Percentiles rank a stretch among this genome's conserved stretches.
Evolutionary conservation across 352 stramenopile genomes (phyloP).

Genomic region (Globisporangium cystogenes): DNA sequence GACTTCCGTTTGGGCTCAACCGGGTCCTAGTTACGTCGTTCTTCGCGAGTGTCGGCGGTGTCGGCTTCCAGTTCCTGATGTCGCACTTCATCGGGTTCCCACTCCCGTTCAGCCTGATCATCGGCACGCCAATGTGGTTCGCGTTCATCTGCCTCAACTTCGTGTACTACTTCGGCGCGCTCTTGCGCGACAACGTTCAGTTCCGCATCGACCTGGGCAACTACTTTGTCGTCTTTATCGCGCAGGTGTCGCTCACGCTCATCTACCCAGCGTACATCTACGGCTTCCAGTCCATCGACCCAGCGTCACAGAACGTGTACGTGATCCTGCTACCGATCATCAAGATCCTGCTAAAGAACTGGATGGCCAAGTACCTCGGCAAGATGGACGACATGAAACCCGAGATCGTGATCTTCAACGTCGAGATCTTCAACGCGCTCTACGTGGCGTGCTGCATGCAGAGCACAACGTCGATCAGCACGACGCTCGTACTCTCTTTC

Average conservation of each 20-base stretch:
- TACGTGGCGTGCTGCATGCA: conserved; percentile 22
- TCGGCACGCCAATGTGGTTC: conserved; percentile 19
- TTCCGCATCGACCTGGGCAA: conserved; percentile 14
- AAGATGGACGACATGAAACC: conserved; percentile 18
- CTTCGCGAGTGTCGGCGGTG: conserved; percentile 18
- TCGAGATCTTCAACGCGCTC: conserved; percentile 24
- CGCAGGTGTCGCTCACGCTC: conserved; percentile 30
- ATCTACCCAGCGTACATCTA: conserved; percentile 43
- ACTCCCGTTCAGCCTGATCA: conserved; percentile 26
- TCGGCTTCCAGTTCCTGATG: conserved; percentile 20
- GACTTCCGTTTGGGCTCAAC: conserved; percentile 5
- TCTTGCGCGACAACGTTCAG: conserved; percentile 14
- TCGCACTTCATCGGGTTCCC: conserved; percentile 29
- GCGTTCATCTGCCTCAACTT: conserved; percentile 18
- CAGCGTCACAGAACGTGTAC: conserved; percentile 20
- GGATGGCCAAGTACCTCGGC: conserved; percentile 14
- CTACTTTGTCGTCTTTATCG: conserved; percentile 24
- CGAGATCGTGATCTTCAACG: conserved; percentile 20
- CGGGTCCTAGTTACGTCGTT: conserved; percentile 12
- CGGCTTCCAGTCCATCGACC: conserved; percentile 19
- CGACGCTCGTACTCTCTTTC: conserved; percentile 6
- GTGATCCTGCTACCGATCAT: conserved; percentile 31
- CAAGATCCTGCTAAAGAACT: conserved; percentile 39
- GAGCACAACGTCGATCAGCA: conserved; percentile 10
- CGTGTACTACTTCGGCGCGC: conserved; percentile 16